Evolutionary conservation across 345 rosid genomes (phyloP).

Genomic region (Bruguiera sexangula): DNA sequence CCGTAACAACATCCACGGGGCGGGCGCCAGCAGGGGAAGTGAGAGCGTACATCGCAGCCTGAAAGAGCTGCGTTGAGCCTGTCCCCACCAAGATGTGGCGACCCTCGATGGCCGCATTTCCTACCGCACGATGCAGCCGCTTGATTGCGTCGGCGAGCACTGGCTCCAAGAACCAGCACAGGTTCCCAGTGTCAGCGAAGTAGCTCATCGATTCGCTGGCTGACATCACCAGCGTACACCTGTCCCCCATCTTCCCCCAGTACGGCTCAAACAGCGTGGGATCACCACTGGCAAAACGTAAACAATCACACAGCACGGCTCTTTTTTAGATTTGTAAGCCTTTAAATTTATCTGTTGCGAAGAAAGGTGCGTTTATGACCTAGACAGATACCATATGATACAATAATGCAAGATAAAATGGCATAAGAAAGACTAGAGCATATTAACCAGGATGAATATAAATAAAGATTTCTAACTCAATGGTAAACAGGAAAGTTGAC

Average conservation of each 20-base stretch:
- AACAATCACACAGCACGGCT: no score
- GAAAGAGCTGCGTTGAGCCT: constrained; percentile 77
- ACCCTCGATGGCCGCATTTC: constrained; percentile 58
- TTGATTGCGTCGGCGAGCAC: constrained; percentile 58
- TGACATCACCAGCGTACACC: constrained; percentile 54
- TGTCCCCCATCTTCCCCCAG: constrained; percentile 66
- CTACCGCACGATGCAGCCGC: constrained; percentile 51
- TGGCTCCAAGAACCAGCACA: constrained; percentile 83
- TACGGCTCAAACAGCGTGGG: constrained; percentile 70
- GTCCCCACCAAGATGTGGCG: constrained; percentile 68
- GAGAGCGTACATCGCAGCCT: constrained; percentile 76
- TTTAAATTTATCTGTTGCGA: no score
- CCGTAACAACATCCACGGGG: constrained; percentile 71
- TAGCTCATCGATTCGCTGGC: constrained; percentile 82
- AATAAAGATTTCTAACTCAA: no score
- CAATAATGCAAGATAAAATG: no score
- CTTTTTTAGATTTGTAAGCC: no score
- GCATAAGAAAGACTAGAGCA: no score
- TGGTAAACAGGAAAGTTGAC: no score
- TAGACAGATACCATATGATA: no score
- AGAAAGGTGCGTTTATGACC: no score
- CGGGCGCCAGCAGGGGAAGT: constrained; percentile 37
- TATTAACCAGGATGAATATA: no score
- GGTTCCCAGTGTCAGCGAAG: constrained; percentile 46
- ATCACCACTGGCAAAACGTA: constrained; percentile 58